Percentiles rank a stretch among this genome's conserved stretches.
Evolutionary conservation across 768 basidiomycete genomes (phyloP).

Genomic region (Lactarius hengduanensis): DNA sequence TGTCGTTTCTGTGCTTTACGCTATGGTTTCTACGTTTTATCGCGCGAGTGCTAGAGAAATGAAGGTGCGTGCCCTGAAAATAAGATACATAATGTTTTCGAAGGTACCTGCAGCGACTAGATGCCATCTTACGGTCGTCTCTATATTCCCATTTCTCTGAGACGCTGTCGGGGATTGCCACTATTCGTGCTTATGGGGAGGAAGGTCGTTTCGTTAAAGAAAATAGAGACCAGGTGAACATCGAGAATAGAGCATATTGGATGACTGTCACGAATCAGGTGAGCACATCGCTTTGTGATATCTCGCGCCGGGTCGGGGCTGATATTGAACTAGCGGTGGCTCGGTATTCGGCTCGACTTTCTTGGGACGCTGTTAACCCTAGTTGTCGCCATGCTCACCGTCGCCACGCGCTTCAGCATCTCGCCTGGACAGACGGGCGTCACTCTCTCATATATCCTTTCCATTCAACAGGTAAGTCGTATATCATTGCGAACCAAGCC

Average conservation of each 20-base stretch:
- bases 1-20: constrained; percentile 59
- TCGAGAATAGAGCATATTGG: constrained; percentile 91
- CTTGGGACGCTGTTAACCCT: constrained; percentile 73
- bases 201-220: constrained; percentile 69
- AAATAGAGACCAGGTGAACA: constrained; percentile 72
- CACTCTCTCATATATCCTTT: constrained; percentile 75
- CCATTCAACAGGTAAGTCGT: constrained; percentile 62
- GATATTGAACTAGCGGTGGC: constrained; percentile 74
- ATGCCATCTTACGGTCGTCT: constrained; percentile 81
- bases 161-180: constrained; percentile 80
- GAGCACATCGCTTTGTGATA: constrained; percentile 2
- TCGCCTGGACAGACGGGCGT: constrained; percentile 79
- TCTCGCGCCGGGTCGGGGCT: constrained; percentile 61
- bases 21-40: constrained; percentile 77
- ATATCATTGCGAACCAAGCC: background rate
- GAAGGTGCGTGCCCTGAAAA: constrained; percentile 46
- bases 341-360: constrained; percentile 87
- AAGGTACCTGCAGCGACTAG: constrained; percentile 47
- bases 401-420: constrained; percentile 69
- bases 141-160: constrained; percentile 94
- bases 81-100: background rate
- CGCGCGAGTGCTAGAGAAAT: constrained; percentile 83
- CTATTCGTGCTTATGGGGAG: constrained; percentile 88
- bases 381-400: constrained; percentile 74
- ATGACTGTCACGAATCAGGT: constrained; percentile 82